Evolutionary conservation across 2,329 filamentous ascomycete species (phyloP), one percentile per base, ranked within the genome.

Genomic region (Neofusicoccum sp.): DNA sequence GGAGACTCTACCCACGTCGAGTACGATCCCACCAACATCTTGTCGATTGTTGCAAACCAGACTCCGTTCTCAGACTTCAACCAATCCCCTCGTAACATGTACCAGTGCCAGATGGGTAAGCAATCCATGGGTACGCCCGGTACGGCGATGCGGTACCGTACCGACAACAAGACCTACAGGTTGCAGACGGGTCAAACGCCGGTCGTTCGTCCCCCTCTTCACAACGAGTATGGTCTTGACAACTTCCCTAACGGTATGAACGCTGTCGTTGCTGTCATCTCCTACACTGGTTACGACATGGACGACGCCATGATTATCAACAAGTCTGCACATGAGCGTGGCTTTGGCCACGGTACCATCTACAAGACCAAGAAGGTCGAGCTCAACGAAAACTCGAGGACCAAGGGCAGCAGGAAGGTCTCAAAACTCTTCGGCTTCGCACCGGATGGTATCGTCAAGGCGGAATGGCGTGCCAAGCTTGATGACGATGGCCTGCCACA

Each of bases 231-330:
- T 73, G 95, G 94, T 22, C 88, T 98, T 65, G 95, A 99, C 80
- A 98, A 98, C 78, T 99, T 97, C 77, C 95, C 95, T 61, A 97
- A 98, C 74, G 95, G 95, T 33, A 93, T 88, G 72, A 99, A 99
- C 72, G 92, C 93, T 7, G 88, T 98, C 43, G 95, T 99, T 64
- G 95, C 95, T 64, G 96, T 99, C 76, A 97, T 99, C 67, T 97
- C 94, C 0, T 99, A 99, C 77, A 98, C 94, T 1, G 95, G 94
- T 58, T 99, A 98, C 79, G 95, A 99, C 84, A 99, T 99, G 95
- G 95, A 99, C 83, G 95, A 99, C 80, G 95, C 95, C 75, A 98
- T 98, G 94, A 98, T 99, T 74, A 84, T 99, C 74, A 98, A 98
- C 83, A 98, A 98, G 77, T 97, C 93, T 22, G 89, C 94, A 2